Base-by-base conservation (phyloP, 148 eudicot species). In the Limonium bicolor region DNA sequence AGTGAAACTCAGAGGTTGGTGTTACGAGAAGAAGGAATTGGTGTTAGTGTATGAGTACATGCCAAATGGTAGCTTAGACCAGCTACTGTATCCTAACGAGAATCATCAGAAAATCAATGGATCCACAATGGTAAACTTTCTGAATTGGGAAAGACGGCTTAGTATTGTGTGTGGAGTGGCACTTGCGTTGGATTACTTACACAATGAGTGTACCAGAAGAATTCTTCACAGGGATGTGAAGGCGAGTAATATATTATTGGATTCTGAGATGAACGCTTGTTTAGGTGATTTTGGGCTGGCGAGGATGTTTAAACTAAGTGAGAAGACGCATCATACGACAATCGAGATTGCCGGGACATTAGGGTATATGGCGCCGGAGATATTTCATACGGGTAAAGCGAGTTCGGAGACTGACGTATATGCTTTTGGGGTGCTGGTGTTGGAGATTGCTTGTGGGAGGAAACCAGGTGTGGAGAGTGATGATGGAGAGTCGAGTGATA, bases 361-460 rank as follows among this genome's bases (percentile, higher is more conserved):
- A 27, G 78, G 73, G 12, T 72, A 68, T 18, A 64, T 72, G 58
- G 73, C 78, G 2, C 73, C 78, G 0, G 78, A 72, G 53, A 45
- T 58, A 29, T 64, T 72, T 50, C 78, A 36, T 41, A 57, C 55
- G 0, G 78, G 73, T 1, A 68, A 56, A 57, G 61, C 74, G 2
- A 72, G 67, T 7, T 41, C 53, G 9, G 61, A 64, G 29, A 63
- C 73, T 0, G 70, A 68, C 16, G 59, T 72, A 1, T 72, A 43
- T 23, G 67, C 73, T 21, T 72, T 67, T 9, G 78, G 78, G 1
- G 64, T 67, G 20, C 51, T 72, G 1, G 38, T 43, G 2, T 55
- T 72, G 15, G 73, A 59, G 9, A 50, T 68, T 5, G 49, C 57
- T n/a, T 48, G 67, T 49, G 73, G 73, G 4, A 49, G 53, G 16